Percentiles rank a stretch among this genome's conserved stretches.
phyloP scores from a whole-genome alignment of 1,284 basidiomycete genomes.

The Cutaneotrichosporon sp. region DNA sequence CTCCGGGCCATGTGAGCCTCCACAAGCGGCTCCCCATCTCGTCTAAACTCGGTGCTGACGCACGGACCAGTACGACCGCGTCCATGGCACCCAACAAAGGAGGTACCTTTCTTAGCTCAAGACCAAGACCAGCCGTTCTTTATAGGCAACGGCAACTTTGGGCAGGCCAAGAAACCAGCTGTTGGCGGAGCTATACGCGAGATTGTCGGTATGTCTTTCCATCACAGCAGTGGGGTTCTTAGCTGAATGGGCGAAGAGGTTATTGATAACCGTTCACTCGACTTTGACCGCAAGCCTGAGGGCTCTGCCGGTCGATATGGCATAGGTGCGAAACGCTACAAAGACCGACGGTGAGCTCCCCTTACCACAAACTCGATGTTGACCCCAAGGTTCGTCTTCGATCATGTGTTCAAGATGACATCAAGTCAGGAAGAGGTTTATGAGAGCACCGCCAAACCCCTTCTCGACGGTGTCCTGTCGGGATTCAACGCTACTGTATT shows the following conservation, averaged over 20 bases:
- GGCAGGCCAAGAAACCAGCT: conserved; percentile 42
- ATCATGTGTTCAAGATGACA: conserved; percentile 76
- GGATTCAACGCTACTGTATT: conserved; percentile 97
- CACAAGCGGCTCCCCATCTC: not conserved
- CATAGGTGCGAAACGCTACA: conserved; percentile 81
- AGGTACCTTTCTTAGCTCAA: conserved; percentile 69
- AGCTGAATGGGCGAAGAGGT: too few species aligned
- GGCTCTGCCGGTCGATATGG: conserved; percentile 60
- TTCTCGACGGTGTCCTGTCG: conserved; percentile 75
- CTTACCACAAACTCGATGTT: conserved; percentile 7
- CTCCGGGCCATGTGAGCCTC: not conserved
- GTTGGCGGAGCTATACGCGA: conserved; percentile 34
- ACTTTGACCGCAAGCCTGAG: conserved; percentile 86
- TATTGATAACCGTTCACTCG: conserved; percentile 57
- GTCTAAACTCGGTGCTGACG: not conserved
- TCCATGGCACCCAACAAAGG: conserved; percentile 71
- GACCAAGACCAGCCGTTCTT: conserved; percentile 58
- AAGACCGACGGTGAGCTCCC: conserved; percentile 59
- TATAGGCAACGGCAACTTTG: conserved; percentile 74
- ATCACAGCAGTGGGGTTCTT: too few species aligned
- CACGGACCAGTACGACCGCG: conserved; percentile 70
- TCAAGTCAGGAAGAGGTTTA: conserved; percentile 80
- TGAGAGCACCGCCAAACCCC: conserved; percentile 71
- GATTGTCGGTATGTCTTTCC: conserved; percentile 46
- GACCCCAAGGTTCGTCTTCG: conserved; percentile 78